A percentile compares a stretch with the other conserved stretches of the same genome.
These are phyloP conservation scores for Blyttiomyces sp. DNA, from an alignment of 371 early-diverging fungal species.

Conservation along the genomic window DNA sequence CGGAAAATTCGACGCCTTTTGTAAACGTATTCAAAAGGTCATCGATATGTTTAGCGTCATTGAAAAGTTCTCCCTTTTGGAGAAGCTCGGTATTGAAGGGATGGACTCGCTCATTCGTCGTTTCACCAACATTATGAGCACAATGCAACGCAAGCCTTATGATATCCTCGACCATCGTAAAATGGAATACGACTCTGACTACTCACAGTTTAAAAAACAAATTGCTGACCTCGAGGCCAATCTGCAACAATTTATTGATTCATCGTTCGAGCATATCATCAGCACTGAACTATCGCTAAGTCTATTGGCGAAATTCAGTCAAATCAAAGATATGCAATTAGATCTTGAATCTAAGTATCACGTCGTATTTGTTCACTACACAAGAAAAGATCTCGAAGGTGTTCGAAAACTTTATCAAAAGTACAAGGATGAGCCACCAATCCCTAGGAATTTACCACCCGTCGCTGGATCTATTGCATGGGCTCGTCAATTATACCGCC, in stretches of 20 bases:
- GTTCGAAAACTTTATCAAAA: conserved; percentile 58
- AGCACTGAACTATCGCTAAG: conserved; percentile 55
- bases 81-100: conserved; percentile 55
- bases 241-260: conserved; percentile 59
- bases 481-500: conserved; percentile 56
- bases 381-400: conserved; percentile 53
- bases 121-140: conserved; percentile 51
- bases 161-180: conserved; percentile 63
- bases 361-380: conserved; percentile 59
- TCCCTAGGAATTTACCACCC: conserved; percentile 56
- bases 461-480: conserved; percentile 60
- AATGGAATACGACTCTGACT: conserved; percentile 63
- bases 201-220: conserved; percentile 56
- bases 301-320: conserved; percentile 51
- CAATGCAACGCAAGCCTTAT: conserved; percentile 61
- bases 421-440: conserved; percentile 55
- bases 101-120: conserved; percentile 53
- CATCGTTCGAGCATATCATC: conserved; percentile 53
- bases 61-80: conserved; percentile 55
- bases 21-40: conserved; percentile 60
- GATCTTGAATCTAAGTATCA: conserved; percentile 61
- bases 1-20: conserved; percentile 65
- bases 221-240: conserved; percentile 53
- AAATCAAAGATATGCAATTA: conserved; percentile 59
- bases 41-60: conserved; percentile 63